Conservation (phyloP, 2,329 filamentous ascomycete genomes). For the Colletotrichum destructivum region DNA sequence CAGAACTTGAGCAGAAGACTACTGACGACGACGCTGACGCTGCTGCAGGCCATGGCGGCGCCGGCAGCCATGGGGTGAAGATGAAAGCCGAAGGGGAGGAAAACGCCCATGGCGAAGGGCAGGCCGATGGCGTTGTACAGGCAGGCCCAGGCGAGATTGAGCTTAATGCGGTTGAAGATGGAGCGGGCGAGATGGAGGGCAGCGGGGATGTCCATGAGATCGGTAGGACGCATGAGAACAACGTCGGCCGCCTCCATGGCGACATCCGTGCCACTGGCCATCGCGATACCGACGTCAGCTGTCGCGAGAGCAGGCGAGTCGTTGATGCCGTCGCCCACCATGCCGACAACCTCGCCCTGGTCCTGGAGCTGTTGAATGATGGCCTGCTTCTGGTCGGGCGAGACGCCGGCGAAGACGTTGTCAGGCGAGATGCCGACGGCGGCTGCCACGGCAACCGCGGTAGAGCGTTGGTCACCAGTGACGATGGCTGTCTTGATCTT, state of each 20-base stretch:
- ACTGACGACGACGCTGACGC: constrained; percentile 89
- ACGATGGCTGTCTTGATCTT: constrained; percentile 91
- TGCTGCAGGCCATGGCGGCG: constrained; percentile 92
- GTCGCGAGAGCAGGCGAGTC: constrained; percentile 96
- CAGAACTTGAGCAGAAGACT: constrained; percentile 90
- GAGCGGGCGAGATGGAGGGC: constrained; percentile 84
- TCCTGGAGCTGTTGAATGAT: constrained; percentile 86
- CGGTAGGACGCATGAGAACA: constrained; percentile 93
- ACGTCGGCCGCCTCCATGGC: constrained; percentile 98
- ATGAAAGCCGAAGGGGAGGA: constrained; percentile 89
- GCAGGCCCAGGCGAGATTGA: constrained; percentile 94
- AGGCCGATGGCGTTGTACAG: constrained; percentile 92
- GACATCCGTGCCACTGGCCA: constrained; percentile 93
- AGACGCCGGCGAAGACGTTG: constrained; percentile 88
- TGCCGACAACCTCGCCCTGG: constrained; percentile 84
- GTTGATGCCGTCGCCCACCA: constrained; percentile 99
- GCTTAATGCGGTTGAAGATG: constrained; percentile 93
- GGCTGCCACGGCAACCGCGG: constrained; percentile 86
- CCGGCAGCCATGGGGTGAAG: constrained; percentile 96
- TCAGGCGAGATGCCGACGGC: constrained; percentile 84
- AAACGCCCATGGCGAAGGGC: constrained; percentile 96
- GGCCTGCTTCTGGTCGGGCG: constrained; percentile 90
- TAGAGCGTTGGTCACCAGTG: constrained; percentile 90
- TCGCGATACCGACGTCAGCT: constrained; percentile 92
- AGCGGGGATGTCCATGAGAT: constrained; percentile 93